Percentiles rank a stretch among this genome's conserved stretches.
Conservation (phyloP, 768 basidiomycete species). For the Boletus speciosus region DNA sequence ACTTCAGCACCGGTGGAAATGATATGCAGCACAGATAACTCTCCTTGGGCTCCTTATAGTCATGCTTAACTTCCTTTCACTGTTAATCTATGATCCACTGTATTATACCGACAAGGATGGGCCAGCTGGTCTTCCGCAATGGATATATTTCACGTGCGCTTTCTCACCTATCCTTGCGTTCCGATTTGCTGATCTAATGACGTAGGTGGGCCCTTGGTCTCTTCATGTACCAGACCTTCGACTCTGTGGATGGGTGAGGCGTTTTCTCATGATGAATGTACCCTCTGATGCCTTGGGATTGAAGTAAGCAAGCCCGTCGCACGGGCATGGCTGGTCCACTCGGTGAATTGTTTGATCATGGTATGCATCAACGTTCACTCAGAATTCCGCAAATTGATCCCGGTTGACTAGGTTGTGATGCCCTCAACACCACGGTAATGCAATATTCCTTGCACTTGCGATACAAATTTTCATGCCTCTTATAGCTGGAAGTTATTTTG, state of each 20-base stretch:
- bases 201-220: constrained; percentile 82
- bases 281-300: not conserved
- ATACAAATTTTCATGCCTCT: not conserved
- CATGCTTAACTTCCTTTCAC: constrained; percentile 75
- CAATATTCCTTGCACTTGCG: not conserved
- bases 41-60: constrained; percentile 80
- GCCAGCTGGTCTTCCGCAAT: constrained; percentile 61
- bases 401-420: constrained; percentile 69
- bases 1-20: not conserved
- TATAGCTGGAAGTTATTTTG: constrained; percentile 83
- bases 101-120: constrained; percentile 70
- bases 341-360: constrained; percentile 98
- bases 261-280: not conserved
- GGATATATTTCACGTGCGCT: constrained; percentile 88
- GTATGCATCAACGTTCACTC: constrained; percentile 36
- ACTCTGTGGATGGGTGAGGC: constrained; percentile 80
- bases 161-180: not conserved
- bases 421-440: constrained; percentile 87
- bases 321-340: constrained; percentile 98
- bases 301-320: constrained; percentile 89
- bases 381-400: not conserved
- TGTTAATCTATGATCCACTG: constrained; percentile 79
- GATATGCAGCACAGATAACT: constrained; percentile 64
- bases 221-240: constrained; percentile 88
- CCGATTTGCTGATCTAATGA: not conserved